These are phyloP conservation scores for Schwanniomyces yamadae DNA, from an alignment of 805 yeast species.

Conservation along the genomic window DNA sequence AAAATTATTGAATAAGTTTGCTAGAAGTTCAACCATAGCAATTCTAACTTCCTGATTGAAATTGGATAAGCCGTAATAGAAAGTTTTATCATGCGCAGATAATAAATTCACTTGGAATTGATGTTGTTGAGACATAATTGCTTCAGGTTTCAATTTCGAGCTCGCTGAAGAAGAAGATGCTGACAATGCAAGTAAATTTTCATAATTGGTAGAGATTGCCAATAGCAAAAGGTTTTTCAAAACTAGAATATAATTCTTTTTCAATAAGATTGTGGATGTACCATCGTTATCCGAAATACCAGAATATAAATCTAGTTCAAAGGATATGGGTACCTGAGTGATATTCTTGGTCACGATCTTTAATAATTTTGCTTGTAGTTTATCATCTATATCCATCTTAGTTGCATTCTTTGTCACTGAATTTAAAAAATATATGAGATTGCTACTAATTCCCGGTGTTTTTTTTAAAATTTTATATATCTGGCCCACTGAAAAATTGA, in stretches of 20 bases:
- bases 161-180: constrained; percentile 34
- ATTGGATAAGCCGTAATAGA: constrained; percentile 31
- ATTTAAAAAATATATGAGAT: constrained; percentile 30
- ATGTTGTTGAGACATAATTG: constrained; percentile 40
- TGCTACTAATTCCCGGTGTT: constrained; percentile 21
- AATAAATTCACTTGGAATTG: constrained; percentile 33
- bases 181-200: constrained; percentile 33
- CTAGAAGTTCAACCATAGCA: constrained; percentile 36
- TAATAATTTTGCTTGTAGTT: constrained; percentile 33
- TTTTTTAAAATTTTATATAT: constrained; percentile 41
- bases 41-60: constrained; percentile 34
- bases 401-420: constrained; percentile 34
- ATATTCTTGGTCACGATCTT: constrained; percentile 33
- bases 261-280: constrained; percentile 22
- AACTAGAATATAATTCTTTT: constrained; percentile 32
- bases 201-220: constrained; percentile 36
- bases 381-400: constrained; percentile 40
- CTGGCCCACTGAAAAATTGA: constrained; percentile 32
- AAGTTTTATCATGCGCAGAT: constrained; percentile 26
- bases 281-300: constrained; percentile 13
- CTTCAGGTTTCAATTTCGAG: constrained; percentile 42
- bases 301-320: constrained; percentile 12
- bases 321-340: constrained; percentile 16
- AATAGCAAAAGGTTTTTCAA: constrained; percentile 33
- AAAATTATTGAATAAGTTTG: constrained; percentile 33